These are phyloP conservation scores for Cardamine resedifolia DNA, from an alignment of 345 rosid genomes.

Conservation along the genomic window DNA sequence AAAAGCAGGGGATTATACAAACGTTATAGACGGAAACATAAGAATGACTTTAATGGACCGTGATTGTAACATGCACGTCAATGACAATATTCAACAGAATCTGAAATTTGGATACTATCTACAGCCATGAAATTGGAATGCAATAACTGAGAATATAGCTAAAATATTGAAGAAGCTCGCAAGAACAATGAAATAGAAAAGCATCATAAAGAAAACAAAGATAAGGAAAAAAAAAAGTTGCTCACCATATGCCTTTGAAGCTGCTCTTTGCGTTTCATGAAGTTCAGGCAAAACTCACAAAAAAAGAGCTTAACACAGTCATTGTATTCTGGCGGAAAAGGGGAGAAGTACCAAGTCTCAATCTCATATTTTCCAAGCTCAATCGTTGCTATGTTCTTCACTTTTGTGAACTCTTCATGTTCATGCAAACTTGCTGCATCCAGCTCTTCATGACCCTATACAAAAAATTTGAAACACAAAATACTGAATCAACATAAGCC, in stretches of 20 bases:
- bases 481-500: not conserved
- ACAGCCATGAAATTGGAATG: not conserved
- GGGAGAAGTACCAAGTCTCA: conserved; percentile 99
- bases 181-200: not conserved
- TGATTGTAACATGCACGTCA: not conserved
- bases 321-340: conserved; percentile 94
- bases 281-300: conserved; percentile 96
- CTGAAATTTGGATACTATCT: not conserved
- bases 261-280: conserved; percentile 97
- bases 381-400: conserved; percentile 91
- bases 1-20: conserved; percentile 5
- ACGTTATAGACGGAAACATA: not conserved
- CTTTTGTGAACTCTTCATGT: conserved; percentile 96
- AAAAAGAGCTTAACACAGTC: conserved; percentile 86
- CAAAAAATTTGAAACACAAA: conserved; percentile 7
- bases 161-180: conserved; percentile 6
- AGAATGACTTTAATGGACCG: not conserved
- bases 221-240: not conserved
- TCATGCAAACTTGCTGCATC: conserved; percentile 98
- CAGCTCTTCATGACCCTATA: conserved; percentile 94
- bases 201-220: not conserved
- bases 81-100: not conserved
- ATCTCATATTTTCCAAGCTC: conserved; percentile 98
- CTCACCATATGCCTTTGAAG: conserved; percentile 99
- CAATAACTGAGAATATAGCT: not conserved